Evolutionary conservation across 139 green algal species (phyloP), one percentile per base, ranked within the genome.

Genomic region (Chlorella sp.): DNA sequence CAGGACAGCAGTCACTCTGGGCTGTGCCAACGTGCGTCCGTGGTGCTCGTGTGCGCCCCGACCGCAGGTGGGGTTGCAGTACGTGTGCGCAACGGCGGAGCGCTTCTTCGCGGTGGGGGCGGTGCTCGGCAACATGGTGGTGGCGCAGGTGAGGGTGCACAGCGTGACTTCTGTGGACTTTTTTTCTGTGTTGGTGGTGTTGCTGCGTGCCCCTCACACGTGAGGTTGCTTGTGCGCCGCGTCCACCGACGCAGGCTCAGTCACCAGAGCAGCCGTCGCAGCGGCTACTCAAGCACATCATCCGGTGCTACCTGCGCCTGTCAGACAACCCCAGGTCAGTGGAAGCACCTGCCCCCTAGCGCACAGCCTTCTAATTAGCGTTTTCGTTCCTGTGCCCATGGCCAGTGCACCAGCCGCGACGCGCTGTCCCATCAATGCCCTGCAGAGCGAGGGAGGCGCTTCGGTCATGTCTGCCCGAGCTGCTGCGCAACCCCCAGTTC

Each of bases 241-340:
- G 10, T 55, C 42, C n/a, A n/a, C n/a, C n/a, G n/a, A 55, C 42
- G 10, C 55, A 64, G 73, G 82, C 77, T 6, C 77, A 84, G 30
- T 64, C 70, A 26, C 49, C 63, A 51, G 93, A 97, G 82, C 85
- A 94, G 82, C 95, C 93, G 5, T 94, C 85, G 14, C 90, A 96
- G 63, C 87, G 95, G 2, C 87, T 99, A 71, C 87, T 99, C 4
- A 99, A 99, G 86, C 95, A 99, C 90, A 98, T 99, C 79, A 95
- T 99, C 64, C 83, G 95, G 49, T 99, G 95, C 83, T 99, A 99
- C 80, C 88, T 99, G 77, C 83, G 95, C 2, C 87, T 99, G 23
- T 89, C 83, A 1, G 91, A 97, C 76, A 95, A 96, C 77, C 86
- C 83, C 1, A 82, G 85, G 83, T 87, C 79, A 10, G 80, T n/a